phyloP scores from a whole-genome alignment of 2,329 filamentous ascomycete genomes.

The Neurospora crassa region DNA sequence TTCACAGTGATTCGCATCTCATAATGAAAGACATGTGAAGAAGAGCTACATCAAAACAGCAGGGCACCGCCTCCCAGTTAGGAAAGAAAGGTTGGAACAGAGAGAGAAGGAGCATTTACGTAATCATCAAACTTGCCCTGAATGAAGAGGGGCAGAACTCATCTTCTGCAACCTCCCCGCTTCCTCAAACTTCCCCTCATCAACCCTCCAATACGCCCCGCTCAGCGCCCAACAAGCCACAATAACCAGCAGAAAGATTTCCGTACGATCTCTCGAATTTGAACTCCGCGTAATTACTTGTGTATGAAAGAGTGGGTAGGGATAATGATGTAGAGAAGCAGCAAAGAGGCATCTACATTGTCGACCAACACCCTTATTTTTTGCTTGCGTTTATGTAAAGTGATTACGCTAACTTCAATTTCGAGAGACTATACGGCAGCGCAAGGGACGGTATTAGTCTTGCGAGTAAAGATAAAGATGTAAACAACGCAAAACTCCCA shows the following conservation, averaged over 20 bases:
- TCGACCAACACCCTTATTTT: no score
- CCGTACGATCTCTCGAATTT: no score
- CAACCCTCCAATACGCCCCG: constrained; percentile 39
- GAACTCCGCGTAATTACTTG: no score
- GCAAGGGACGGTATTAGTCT: constrained; percentile 42
- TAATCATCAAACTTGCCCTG: neutral
- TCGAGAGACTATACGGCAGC: neutral
- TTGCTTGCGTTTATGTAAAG: no score
- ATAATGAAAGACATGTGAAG: constrained; percentile 13
- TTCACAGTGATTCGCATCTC: constrained; percentile 11
- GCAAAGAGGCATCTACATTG: no score
- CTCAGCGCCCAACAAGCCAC: constrained; percentile 34
- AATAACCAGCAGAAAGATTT: constrained; percentile 38
- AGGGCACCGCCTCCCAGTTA: constrained; percentile 27
- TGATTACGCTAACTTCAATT: no score
- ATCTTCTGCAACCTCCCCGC: constrained; percentile 37
- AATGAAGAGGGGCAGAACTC: constrained; percentile 4
- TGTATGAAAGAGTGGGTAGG: no score
- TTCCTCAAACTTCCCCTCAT: constrained; percentile 30
- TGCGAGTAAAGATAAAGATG: constrained; percentile 40
- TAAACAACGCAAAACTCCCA: constrained; percentile 44
- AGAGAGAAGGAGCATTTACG: no score
- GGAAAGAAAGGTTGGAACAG: neutral
- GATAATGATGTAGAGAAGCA: no score
- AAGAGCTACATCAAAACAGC: constrained; percentile 33